phyloP scores from a whole-genome alignment of 202 grass and related monocot genomes.

The Schoenoplectus triqueter region DNA sequence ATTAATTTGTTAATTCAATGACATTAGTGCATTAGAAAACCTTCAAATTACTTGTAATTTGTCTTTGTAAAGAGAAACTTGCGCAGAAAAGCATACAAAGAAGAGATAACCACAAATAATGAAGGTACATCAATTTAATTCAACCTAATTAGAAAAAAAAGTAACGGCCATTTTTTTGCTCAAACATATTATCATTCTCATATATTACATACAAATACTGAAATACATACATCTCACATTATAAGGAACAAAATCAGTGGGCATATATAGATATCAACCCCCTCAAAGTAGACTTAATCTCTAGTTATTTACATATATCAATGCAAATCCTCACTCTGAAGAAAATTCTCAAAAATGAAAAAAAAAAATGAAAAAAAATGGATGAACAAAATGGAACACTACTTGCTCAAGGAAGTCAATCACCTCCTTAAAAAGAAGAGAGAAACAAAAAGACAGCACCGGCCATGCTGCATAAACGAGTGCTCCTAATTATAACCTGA shows the following conservation, averaged over 20 bases:
- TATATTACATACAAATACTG: neutral
- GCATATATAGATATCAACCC: neutral
- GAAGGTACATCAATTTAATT: neutral
- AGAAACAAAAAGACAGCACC: neutral
- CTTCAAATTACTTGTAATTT: neutral
- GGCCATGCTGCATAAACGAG: neutral
- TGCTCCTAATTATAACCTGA: neutral
- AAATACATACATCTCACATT: slow-evolving; percentile 1
- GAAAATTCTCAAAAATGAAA: neutral
- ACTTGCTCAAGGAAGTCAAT: neutral
- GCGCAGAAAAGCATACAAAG: neutral
- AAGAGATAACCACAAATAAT: neutral
- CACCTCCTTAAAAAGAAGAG: neutral
- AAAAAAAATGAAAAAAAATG: neutral
- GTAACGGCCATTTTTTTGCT: neutral
- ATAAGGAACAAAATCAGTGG: slow-evolving; percentile 18
- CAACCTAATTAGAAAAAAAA: neutral
- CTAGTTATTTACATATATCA: neutral
- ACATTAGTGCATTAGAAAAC: neutral
- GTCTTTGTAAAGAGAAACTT: neutral
- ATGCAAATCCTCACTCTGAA: slow-evolving; percentile 5
- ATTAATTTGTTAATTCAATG: neutral
- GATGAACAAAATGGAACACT: neutral
- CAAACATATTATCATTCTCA: slow-evolving; percentile 18
- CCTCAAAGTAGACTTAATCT: neutral